Conservation (phyloP, 768 basidiomycete species). For the Pisolithus albus region DNA sequence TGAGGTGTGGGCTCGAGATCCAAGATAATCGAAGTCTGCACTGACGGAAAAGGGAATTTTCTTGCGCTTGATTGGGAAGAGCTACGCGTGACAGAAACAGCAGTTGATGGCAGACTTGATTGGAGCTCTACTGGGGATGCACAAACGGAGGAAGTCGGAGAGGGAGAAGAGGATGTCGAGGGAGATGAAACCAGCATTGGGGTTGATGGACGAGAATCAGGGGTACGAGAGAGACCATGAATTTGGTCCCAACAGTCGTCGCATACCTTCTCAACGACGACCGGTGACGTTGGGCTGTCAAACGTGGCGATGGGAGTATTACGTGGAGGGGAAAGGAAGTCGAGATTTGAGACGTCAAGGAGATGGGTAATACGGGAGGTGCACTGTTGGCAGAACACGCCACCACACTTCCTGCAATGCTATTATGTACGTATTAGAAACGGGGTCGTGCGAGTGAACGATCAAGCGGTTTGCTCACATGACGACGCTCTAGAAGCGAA, state of each 20-base stretch:
- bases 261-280: constrained; percentile 58
- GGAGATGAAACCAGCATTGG: constrained; percentile 31
- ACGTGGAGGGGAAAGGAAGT: constrained; percentile 66
- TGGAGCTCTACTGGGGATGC: constrained; percentile 27
- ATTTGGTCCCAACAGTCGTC: constrained; percentile 74
- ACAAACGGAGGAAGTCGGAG: constrained; percentile 30
- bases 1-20: constrained; percentile 27
- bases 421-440: constrained; percentile 26
- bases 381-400: constrained; percentile 64
- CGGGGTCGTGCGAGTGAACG: neutral
- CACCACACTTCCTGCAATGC: constrained; percentile 85
- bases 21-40: constrained; percentile 11
- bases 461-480: constrained; percentile 40
- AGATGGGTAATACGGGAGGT: constrained; percentile 53
- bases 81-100: constrained; percentile 18
- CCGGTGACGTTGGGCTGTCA: constrained; percentile 54
- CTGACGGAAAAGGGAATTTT: constrained; percentile 22
- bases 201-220: constrained; percentile 31
- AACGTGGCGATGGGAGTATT: constrained; percentile 53
- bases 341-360: constrained; percentile 65
- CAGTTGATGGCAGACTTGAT: constrained; percentile 13
- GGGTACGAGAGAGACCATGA: constrained; percentile 46
- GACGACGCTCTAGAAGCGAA: constrained; percentile 65
- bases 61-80: constrained; percentile 23
- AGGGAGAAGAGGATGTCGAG: constrained; percentile 26